Evolutionary conservation across 2,329 filamentous ascomycete species (phyloP), one percentile per base, ranked within the genome.

Genomic region (Fusarium temperatum): DNA sequence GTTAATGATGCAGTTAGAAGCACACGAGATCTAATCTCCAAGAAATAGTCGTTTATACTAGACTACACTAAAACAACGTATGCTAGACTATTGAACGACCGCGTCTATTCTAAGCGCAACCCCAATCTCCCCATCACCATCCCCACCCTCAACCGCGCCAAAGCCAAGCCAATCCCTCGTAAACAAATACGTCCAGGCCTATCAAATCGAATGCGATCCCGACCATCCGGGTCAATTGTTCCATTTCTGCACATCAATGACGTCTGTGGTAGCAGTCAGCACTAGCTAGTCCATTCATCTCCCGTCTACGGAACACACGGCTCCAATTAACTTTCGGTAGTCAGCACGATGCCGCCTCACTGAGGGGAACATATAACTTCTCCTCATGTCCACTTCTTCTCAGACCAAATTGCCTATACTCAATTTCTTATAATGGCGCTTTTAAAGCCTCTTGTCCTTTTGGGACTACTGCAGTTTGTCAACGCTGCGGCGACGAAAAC

Each of bases 271-370:
- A 32, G 18, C 18, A 30, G 67, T 70, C 66, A 70, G 67, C 67
- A 55, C 67, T 70, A 70, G 51, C 18, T n/a, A 53, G 35, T 42
- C 41, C 28, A 38, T 32, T 14, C 22, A 53, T 39, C 24, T 41
- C 2, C 35, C 20, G 2, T 14, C 17, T 26, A 30, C 70, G 70
- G 60, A 58, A 66, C 38, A 39, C 32, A 51, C 65, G 65, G 70
- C 67, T 59, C 36, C n/a, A 54, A 70, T 66, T 55, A 35, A 35
- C 53, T 70, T 70, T 66, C 41, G 32, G 67, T 24, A 41, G 35
- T 55, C 24, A 28, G 35, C 35, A n/a, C 24, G 18, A 8, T 41
- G 47, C 38, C 57, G 58, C 58, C 61, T 68, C 17, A 20, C 26
- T 15, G 28, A n/a, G n/a, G 3, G 32, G 50, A 15, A 15, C 3